A percentile compares a stretch with the other conserved stretches of the same genome.
These are phyloP conservation scores for Lentinula novae-zelandiae DNA, from an alignment of 1,284 basidiomycete genomes.

Conservation along the genomic window DNA sequence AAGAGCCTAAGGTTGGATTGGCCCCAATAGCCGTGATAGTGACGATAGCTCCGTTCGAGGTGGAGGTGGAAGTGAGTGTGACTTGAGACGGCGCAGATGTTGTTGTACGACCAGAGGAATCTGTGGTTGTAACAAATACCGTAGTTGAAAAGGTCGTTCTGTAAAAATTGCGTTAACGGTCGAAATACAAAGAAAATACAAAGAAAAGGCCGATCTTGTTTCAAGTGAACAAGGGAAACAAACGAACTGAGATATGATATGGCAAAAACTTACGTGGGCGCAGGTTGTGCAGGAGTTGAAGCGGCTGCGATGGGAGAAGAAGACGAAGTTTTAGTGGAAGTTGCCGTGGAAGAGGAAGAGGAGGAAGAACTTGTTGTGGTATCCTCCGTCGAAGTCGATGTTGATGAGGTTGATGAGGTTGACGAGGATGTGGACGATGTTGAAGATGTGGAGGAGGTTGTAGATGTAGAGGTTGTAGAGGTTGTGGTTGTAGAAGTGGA, in stretches of 20 bases:
- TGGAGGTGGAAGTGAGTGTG: slow-evolving; percentile 54
- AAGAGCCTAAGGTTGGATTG: slow-evolving; percentile 49
- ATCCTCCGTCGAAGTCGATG: slow-evolving; percentile 11
- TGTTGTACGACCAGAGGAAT: slow-evolving; percentile 46
- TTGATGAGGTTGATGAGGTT: slow-evolving; percentile 14
- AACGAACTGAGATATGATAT: slow-evolving; percentile 7
- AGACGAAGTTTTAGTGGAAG: slow-evolving; percentile 10
- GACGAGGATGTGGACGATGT: slow-evolving; percentile 15
- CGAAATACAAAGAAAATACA: background rate
- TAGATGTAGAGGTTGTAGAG: slow-evolving; percentile 16
- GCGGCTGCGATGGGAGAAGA: slow-evolving; percentile 13
- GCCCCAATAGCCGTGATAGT: slow-evolving; percentile 58
- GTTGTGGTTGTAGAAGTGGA: slow-evolving; percentile 12
- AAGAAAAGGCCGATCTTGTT: background rate
- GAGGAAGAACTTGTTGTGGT: slow-evolving; percentile 5
- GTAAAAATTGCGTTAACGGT: background rate
- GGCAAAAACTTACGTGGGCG: slow-evolving; percentile 19
- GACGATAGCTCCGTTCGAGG: slow-evolving; percentile 45
- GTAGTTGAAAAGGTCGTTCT: slow-evolving; percentile 56
- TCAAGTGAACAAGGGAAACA: slow-evolving; percentile 3
- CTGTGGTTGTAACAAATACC: slow-evolving; percentile 54
- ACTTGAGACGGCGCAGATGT: slow-evolving; percentile 51
- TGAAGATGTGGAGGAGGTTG: slow-evolving; percentile 19
- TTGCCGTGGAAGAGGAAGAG: slow-evolving; percentile 16
- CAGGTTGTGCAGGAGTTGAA: slow-evolving; percentile 6